A percentile compares a stretch with the other conserved stretches of the same genome.
These are phyloP conservation scores for Piromyces sp. DNA, from an alignment of 192 early-diverging fungal genomes.

Conservation along the genomic window DNA sequence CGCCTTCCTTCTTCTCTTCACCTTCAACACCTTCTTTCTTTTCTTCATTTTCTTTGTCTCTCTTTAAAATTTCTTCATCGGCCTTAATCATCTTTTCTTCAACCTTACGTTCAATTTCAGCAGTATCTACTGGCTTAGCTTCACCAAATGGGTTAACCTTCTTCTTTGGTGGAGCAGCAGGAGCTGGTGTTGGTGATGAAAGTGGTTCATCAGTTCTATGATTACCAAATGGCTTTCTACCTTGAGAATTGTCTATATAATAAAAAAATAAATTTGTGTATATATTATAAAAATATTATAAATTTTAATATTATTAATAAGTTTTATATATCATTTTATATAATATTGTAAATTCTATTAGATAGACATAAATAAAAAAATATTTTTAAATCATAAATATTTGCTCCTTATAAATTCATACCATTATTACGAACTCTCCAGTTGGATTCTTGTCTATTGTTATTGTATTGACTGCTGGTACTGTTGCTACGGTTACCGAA, in stretches of 20 bases:
- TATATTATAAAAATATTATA: too few relatives aligned
- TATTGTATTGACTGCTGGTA: background rate
- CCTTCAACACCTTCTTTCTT: conserved; percentile 8
- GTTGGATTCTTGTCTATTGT: background rate
- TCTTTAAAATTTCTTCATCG: conserved; percentile 20
- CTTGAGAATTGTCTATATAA: background rate
- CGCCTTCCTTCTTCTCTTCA: conserved; percentile 5
- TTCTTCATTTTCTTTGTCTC: conserved; percentile 19
- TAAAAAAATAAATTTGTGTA: too few relatives aligned
- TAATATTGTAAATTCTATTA: too few relatives aligned
- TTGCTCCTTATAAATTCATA: background rate
- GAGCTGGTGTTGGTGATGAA: background rate
- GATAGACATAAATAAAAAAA: too few relatives aligned
- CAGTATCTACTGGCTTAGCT: conserved; percentile 40
- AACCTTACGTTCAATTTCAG: conserved; percentile 24
- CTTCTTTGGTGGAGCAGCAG: conserved; percentile 5
- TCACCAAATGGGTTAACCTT: conserved; percentile 46
- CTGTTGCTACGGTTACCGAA: background rate
- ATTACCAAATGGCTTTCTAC: background rate
- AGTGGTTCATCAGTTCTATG: background rate
- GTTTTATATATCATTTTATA: too few relatives aligned
- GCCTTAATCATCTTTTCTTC: conserved; percentile 31
- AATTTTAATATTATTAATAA: too few relatives aligned
- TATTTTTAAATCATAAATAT: too few relatives aligned
- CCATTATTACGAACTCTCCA: background rate